phyloP scores from a whole-genome alignment of 2,329 filamentous ascomycete genomes.

The Sporothrix curviconia region DNA sequence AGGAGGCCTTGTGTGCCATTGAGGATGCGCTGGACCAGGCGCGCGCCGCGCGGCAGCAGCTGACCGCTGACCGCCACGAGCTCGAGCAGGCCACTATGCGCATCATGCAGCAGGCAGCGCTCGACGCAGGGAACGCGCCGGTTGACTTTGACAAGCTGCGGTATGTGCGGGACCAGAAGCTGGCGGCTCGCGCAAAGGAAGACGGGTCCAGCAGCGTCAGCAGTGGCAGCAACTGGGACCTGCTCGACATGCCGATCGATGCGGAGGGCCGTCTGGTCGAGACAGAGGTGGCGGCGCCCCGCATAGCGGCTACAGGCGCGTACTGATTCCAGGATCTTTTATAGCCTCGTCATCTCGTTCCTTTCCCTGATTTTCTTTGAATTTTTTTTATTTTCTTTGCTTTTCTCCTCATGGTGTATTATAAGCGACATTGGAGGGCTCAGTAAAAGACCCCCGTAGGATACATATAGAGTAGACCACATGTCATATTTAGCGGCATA shows the following conservation, averaged over 20 bases:
- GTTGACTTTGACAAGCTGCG: slow-evolving; percentile 21
- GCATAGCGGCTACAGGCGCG: background rate
- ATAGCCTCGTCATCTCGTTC: too few relatives aligned
- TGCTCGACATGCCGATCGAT: slow-evolving; percentile 1
- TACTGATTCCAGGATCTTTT: too few relatives aligned
- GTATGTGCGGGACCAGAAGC: background rate
- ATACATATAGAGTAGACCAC: too few relatives aligned
- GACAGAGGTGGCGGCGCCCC: background rate
- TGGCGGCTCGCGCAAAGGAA: background rate
- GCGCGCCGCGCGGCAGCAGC: slow-evolving; percentile 17
- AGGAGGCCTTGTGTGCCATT: slow-evolving; percentile 19
- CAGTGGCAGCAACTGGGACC: slow-evolving; percentile 6
- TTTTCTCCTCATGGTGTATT: too few relatives aligned
- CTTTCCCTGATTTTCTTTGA: too few relatives aligned
- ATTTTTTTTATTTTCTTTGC: background rate
- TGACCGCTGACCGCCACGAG: slow-evolving; percentile 18
- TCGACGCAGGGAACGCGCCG: slow-evolving; percentile 21
- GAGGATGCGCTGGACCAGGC: slow-evolving; percentile 21
- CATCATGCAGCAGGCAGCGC: slow-evolving; percentile 28
- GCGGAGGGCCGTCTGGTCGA: background rate
- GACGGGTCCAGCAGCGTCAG: background rate
- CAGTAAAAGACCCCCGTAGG: too few relatives aligned
- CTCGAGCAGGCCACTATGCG: slow-evolving; percentile 22
- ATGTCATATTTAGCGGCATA: too few relatives aligned
- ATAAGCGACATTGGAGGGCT: too few relatives aligned